Conservation (phyloP, 345 rosid species). For the Euphorbia pulcherrima region DNA sequence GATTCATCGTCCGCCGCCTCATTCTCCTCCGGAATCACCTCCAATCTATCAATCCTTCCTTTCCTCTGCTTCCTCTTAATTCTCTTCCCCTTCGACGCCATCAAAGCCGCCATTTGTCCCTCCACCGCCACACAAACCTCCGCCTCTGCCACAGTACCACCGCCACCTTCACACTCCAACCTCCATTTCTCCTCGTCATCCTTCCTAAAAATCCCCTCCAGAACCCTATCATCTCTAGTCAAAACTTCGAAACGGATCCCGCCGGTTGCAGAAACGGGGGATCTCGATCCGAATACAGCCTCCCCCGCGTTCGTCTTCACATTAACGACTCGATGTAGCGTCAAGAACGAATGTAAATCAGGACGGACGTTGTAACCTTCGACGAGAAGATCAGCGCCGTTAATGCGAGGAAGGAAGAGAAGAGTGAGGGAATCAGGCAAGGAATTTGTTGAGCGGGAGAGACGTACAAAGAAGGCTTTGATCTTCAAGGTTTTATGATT, state of each 20-base stretch:
- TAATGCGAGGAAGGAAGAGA: constrained; percentile 59
- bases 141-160: constrained; percentile 19
- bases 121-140: constrained; percentile 62
- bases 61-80: neutral
- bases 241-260: constrained; percentile 74
- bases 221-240: constrained; percentile 49
- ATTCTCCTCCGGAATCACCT: constrained; percentile 76
- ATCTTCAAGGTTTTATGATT: constrained; percentile 35
- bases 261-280: constrained; percentile 47
- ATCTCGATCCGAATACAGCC: constrained; percentile 56
- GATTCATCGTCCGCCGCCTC: constrained; percentile 30
- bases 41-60: constrained; percentile 36
- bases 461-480: constrained; percentile 55
- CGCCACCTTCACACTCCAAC: constrained; percentile 39
- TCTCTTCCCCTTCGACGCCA: constrained; percentile 34
- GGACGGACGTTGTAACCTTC: constrained; percentile 59
- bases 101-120: constrained; percentile 41
- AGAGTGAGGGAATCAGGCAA: constrained; percentile 65
- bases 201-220: constrained; percentile 55
- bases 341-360: constrained; percentile 52
- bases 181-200: constrained; percentile 46
- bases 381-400: constrained; percentile 45
- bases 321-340: constrained; percentile 52
- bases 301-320: constrained; percentile 29
- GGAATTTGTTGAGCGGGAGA: constrained; percentile 28